phyloP scores from a whole-genome alignment of 768 basidiomycete genomes.

The Collybia nuda region DNA sequence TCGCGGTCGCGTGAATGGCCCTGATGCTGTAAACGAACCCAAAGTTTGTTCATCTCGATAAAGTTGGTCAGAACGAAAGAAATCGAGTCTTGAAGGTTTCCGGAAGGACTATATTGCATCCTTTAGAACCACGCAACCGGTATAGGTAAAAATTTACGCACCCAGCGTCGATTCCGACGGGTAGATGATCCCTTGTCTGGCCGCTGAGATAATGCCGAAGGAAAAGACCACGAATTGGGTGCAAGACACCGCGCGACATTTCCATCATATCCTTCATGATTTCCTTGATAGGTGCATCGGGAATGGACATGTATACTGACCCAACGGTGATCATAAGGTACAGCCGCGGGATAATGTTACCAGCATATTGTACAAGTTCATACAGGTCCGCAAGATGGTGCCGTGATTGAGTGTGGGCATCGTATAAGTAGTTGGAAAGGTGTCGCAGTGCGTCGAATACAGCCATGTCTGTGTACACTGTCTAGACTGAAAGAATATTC shows the following conservation, averaged over 20 bases:
- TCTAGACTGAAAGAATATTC: slow-evolving; percentile 1
- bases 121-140: slow-evolving; percentile 3
- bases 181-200: slow-evolving; percentile 95
- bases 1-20: slow-evolving; percentile 97
- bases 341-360: slow-evolving; percentile 90
- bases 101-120: slow-evolving; percentile 59
- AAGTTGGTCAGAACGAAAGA: slow-evolving; percentile 97
- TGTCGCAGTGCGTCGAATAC: slow-evolving; percentile 96
- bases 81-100: slow-evolving; percentile 93
- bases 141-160: slow-evolving; percentile 31
- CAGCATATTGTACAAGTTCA: slow-evolving; percentile 99
- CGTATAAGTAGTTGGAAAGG: slow-evolving; percentile 94
- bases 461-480: slow-evolving; percentile 78
- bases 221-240: slow-evolving; percentile 96
- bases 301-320: slow-evolving; percentile 98
- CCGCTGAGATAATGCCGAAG: slow-evolving; percentile 95
- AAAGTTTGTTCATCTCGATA: slow-evolving; percentile 99
- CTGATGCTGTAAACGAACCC: slow-evolving; percentile 98
- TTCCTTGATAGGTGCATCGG: slow-evolving; percentile 96
- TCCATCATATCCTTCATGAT: slow-evolving; percentile 99
- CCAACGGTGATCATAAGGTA: slow-evolving; percentile 99
- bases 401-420: slow-evolving; percentile 86
- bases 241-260: slow-evolving; percentile 96
- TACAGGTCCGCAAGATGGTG: slow-evolving; percentile 99
- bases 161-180: slow-evolving; percentile 83